A percentile compares a stretch with the other conserved stretches of the same genome.
Evolutionary conservation across 371 early-diverging fungal species (phyloP).

Genomic region (Haplosporangium sp.): DNA sequence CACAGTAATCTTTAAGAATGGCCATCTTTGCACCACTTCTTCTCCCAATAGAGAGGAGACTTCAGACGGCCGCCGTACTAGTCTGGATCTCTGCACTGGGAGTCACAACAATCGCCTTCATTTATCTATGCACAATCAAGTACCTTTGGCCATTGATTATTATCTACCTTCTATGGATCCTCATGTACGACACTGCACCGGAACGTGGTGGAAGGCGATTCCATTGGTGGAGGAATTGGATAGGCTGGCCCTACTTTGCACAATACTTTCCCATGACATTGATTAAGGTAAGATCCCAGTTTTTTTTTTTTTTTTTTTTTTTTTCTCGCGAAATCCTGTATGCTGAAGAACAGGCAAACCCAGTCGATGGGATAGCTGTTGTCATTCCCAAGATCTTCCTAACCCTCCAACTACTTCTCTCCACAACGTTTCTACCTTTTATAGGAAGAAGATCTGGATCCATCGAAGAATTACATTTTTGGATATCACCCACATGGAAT

Average conservation of each 20-base stretch:
- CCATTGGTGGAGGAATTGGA: constrained; percentile 65
- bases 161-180: constrained; percentile 73
- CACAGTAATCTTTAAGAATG: constrained; percentile 13
- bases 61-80: constrained; percentile 78
- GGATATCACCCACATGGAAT: constrained; percentile 91
- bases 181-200: constrained; percentile 68
- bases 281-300: constrained; percentile 65
- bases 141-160: constrained; percentile 75
- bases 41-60: constrained; percentile 78
- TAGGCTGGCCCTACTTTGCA: constrained; percentile 77
- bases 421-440: not conserved
- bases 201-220: constrained; percentile 79
- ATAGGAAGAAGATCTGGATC: constrained; percentile 79
- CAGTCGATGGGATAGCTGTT: no score
- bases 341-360: not conserved
- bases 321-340: not conserved
- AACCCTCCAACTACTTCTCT: not conserved
- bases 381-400: no score
- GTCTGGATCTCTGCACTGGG: constrained; percentile 72
- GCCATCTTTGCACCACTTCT: constrained; percentile 74
- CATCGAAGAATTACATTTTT: constrained; percentile 79
- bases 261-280: constrained; percentile 85
- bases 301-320: not conserved
- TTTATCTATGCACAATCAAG: constrained; percentile 56
- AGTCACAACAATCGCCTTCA: constrained; percentile 62